Percentiles rank a stretch among this genome's conserved stretches.
phyloP scores from a whole-genome alignment of 2,329 filamentous ascomycete species.

The Microcyclosporella mali region DNA sequence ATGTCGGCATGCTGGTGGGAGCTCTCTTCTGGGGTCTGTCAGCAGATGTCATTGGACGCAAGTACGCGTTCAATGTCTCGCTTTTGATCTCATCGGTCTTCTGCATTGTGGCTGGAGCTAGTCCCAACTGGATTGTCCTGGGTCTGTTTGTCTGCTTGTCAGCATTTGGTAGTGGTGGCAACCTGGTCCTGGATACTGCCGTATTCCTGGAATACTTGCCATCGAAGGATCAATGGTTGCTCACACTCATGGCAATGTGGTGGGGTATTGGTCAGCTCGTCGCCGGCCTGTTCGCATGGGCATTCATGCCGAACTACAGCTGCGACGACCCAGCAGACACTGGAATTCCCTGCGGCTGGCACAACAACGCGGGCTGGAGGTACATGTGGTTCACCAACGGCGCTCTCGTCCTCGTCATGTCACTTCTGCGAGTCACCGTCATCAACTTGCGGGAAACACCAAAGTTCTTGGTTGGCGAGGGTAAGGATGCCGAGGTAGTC shows the following conservation, averaged over 20 bases:
- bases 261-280: constrained; percentile 47
- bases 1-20: constrained; percentile 49
- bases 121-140: constrained; percentile 60
- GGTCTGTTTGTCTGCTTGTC: constrained; percentile 58
- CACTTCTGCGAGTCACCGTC: constrained; percentile 47
- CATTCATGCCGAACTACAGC: constrained; percentile 46
- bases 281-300: constrained; percentile 51
- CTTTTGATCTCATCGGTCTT: constrained; percentile 58
- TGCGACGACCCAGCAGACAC: constrained; percentile 36
- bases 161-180: constrained; percentile 60
- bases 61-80: constrained; percentile 62
- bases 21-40: constrained; percentile 63
- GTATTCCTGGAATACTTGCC: constrained; percentile 55
- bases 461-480: constrained; percentile 51
- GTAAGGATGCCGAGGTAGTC: constrained; percentile 48
- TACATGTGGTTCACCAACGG: constrained; percentile 52
- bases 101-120: constrained; percentile 58
- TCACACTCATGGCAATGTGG: constrained; percentile 57
- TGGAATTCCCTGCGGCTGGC: constrained; percentile 42
- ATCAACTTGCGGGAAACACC: constrained; percentile 52
- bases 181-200: constrained; percentile 55
- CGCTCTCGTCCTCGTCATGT: constrained; percentile 50
- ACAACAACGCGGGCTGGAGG: constrained; percentile 53
- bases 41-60: constrained; percentile 62
- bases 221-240: constrained; percentile 56